Evolutionary conservation across 345 rosid species (phyloP).

Genomic region (Salix koriyanagi): DNA sequence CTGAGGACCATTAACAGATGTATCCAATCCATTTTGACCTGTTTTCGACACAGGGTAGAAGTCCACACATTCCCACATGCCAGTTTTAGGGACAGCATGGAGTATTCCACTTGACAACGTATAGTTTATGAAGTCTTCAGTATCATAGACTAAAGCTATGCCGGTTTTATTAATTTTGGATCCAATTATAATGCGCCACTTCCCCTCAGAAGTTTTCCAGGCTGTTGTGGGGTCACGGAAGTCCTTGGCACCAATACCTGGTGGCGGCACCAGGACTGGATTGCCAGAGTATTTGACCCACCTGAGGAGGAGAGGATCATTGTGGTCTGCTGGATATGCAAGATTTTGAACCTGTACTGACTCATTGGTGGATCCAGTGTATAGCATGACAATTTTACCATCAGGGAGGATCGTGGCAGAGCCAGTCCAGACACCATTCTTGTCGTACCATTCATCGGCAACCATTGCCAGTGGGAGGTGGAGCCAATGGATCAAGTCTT

Average conservation of each 20-base stretch:
- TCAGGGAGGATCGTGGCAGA: constrained; percentile 82
- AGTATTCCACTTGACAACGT: constrained; percentile 29
- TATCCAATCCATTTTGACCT: constrained; percentile 41
- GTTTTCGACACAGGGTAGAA: constrained; percentile 49
- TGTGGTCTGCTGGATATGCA: constrained; percentile 70
- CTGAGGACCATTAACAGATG: constrained; percentile 42
- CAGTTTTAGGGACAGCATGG: constrained; percentile 68
- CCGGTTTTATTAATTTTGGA: constrained; percentile 70
- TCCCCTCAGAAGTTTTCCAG: constrained; percentile 73
- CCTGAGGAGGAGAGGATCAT: constrained; percentile 64
- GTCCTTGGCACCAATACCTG: constrained; percentile 52
- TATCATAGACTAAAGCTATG: constrained; percentile 65
- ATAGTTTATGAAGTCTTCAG: constrained; percentile 59
- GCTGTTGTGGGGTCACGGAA: constrained; percentile 97
- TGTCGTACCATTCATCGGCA: constrained; percentile 77
- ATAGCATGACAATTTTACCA: constrained; percentile 72
- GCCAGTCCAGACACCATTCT: constrained; percentile 86
- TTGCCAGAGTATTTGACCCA: constrained; percentile 71
- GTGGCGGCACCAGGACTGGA: constrained; percentile 75
- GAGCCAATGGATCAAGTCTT: constrained; percentile 77
- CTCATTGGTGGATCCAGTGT: constrained; percentile 75
- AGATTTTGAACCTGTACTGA: constrained; percentile 84
- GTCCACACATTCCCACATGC: constrained; percentile 95
- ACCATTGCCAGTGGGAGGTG: constrained; percentile 87
- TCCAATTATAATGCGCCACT: constrained; percentile 77